Evolutionary conservation across 768 basidiomycete genomes (phyloP), one percentile per base, ranked within the genome.

Genomic region (Amanita pallidorosea): DNA sequence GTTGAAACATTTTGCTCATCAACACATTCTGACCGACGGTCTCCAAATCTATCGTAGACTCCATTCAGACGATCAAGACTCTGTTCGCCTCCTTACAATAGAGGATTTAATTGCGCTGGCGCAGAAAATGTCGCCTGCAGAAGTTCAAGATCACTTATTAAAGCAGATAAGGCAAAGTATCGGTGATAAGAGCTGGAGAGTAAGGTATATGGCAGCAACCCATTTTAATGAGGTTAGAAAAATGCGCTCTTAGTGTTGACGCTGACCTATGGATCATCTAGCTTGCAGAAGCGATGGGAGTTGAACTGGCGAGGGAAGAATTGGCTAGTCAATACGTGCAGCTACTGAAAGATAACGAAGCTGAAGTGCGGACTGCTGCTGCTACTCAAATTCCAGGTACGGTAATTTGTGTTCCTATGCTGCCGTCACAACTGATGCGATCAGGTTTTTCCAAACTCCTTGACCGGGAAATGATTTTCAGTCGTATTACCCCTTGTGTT

Each of bases 161-260:
- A 84, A 85, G 56, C 87, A 94, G 65, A 84, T 97, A 59, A 81
- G 89, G 60, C 79, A 85, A 54, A 88, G 87, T 56, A 84, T 96
- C 45, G 75, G 82, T 9, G 96, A 99, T 67, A 96, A 97, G 74
- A 95, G 92, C 64, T 99, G 96, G 96, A 76, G 96, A 57, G 96
- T 99, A 48, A 76, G 96, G 63, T 99, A 97, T 67, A 97, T 98
- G 94, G 92, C 93, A 13, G 95, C 94, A 2, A 91, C 80, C 56
- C 90, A 97, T 65, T 98, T 98, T 68, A 96, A 98, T 57, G 87
- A 93, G 76, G 91, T 88, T 56, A 51, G 72, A 55, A 12, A 47
- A 4, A 22, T 3, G 20, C 6, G 13, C 7, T 29, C 29, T 13
- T 9, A 38, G 45, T 43, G 25, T 34, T 29, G 5, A 22, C 35